phyloP scores from a whole-genome alignment of 495 filamentous ascomycete genomes.

The Filosporella fistucella region DNA sequence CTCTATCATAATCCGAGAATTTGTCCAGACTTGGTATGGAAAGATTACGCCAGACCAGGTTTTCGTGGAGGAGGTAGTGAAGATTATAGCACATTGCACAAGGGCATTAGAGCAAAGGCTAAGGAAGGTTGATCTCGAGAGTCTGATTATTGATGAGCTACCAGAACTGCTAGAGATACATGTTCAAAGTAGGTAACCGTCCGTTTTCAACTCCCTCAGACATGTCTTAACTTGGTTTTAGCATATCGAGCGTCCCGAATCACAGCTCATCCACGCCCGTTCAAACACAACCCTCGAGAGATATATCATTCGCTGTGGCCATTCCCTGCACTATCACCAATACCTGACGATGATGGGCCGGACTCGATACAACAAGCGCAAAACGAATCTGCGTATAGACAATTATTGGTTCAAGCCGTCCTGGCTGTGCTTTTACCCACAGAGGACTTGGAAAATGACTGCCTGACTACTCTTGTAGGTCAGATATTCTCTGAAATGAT shows the following conservation, averaged over 20 bases:
- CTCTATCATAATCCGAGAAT: conserved; percentile 81
- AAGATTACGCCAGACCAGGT: conserved; percentile 86
- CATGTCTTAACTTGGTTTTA: too few species aligned
- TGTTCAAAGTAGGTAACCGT: conserved; percentile 72
- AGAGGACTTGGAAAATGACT: conserved; percentile 85
- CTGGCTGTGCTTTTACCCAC: conserved; percentile 82
- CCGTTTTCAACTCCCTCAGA: too few species aligned
- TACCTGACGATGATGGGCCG: conserved; percentile 48
- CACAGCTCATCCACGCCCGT: conserved; percentile 47
- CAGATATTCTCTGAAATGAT: conserved; percentile 86
- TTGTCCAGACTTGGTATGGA: conserved; percentile 87
- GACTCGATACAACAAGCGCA: conserved; percentile 56
- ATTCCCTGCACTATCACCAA: conserved; percentile 72
- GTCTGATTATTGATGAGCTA: conserved; percentile 82
- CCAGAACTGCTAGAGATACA: conserved; percentile 78
- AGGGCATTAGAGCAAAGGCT: conserved; percentile 80
- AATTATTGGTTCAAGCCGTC: conserved; percentile 71
- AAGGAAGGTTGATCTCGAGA: conserved; percentile 74
- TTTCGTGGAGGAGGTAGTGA: conserved; percentile 81
- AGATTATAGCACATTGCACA: conserved; percentile 86
- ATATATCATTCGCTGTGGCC: conserved; percentile 84
- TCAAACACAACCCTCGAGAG: conserved; percentile 53
- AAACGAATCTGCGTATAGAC: conserved; percentile 78
- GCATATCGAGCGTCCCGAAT: conserved; percentile 51
- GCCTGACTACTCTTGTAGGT: conserved; percentile 72